Percentiles rank a stretch among this genome's conserved stretches.
Conservation (phyloP, 805 yeast genomes). For the Metschnikowia lochheadii region DNA sequence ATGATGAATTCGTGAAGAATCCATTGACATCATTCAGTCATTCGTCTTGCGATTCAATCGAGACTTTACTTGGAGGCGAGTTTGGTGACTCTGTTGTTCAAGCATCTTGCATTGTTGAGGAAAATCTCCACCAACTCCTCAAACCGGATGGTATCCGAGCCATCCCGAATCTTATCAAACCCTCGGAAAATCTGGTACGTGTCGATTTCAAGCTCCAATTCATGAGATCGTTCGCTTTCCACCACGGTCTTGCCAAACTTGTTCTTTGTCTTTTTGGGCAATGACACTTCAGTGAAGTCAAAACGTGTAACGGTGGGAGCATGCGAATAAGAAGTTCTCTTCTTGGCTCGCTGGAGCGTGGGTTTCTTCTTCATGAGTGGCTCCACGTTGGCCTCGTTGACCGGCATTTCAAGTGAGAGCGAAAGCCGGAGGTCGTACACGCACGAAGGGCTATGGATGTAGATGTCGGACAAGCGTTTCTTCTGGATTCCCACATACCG, state of each 20-base stretch:
- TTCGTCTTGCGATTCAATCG: no score
- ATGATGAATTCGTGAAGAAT: no score
- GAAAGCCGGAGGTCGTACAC: slow-evolving; percentile 75
- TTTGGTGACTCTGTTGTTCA: slow-evolving; percentile 41
- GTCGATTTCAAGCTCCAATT: slow-evolving; percentile 41
- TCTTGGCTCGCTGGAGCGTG: slow-evolving; percentile 60
- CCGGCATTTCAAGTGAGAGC: slow-evolving; percentile 73
- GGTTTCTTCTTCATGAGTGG: slow-evolving; percentile 49
- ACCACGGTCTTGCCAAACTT: slow-evolving; percentile 34
- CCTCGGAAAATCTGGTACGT: slow-evolving; percentile 37
- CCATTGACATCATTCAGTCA: no score
- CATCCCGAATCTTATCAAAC: slow-evolving; percentile 37
- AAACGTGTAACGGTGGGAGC: slow-evolving; percentile 68
- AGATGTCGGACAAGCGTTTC: slow-evolving; percentile 66
- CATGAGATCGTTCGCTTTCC: slow-evolving; percentile 35
- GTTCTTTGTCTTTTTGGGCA: slow-evolving; percentile 32
- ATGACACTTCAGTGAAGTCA: slow-evolving; percentile 61
- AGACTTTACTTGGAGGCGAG: slow-evolving; percentile 22
- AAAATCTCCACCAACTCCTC: slow-evolving; percentile 57
- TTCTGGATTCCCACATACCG: slow-evolving; percentile 72
- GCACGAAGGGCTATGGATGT: slow-evolving; percentile 70
- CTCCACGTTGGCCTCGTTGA: slow-evolving; percentile 53
- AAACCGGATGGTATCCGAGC: slow-evolving; percentile 49
- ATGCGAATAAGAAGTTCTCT: slow-evolving; percentile 69
- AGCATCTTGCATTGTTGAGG: slow-evolving; percentile 55